Percentiles rank a stretch among this genome's conserved stretches.
Evolutionary conservation across 805 yeast species (phyloP).

Genomic region (Wickerhamiella musiphila): DNA sequence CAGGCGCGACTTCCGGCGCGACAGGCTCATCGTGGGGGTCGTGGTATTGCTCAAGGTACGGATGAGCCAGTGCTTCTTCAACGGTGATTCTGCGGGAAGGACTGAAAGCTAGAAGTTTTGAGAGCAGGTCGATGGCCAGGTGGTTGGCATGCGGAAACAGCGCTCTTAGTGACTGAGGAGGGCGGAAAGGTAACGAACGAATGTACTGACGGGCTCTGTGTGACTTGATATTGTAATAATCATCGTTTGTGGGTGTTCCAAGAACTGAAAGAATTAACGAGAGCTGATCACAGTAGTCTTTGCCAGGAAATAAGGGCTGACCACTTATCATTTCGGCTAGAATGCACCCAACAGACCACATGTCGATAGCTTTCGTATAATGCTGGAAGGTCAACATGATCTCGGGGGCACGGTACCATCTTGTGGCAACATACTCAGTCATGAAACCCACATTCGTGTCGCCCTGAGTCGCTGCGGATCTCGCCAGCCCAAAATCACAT

Average conservation of each 20-base stretch:
- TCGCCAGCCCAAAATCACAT: slow-evolving; percentile 91
- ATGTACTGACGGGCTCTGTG: slow-evolving; percentile 85
- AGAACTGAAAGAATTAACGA: slow-evolving; percentile 70
- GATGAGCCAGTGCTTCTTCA: slow-evolving; percentile 75
- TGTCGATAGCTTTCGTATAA: slow-evolving; percentile 89
- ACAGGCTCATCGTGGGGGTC: slow-evolving; percentile 71
- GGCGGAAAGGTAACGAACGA: slow-evolving; percentile 57
- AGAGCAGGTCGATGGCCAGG: slow-evolving; percentile 64
- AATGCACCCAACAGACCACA: slow-evolving; percentile 97
- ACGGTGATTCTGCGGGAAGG: slow-evolving; percentile 75
- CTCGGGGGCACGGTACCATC: slow-evolving; percentile 99
- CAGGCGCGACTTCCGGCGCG: slow-evolving; percentile 54
- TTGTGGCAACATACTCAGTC: slow-evolving; percentile 94
- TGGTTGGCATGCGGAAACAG: slow-evolving; percentile 79
- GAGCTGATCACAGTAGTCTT: slow-evolving; percentile 89
- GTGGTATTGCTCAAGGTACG: slow-evolving; percentile 78
- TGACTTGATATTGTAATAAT: slow-evolving; percentile 56
- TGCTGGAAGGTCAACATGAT: slow-evolving; percentile 89
- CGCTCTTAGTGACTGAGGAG: slow-evolving; percentile 10
- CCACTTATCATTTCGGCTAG: slow-evolving; percentile 87
- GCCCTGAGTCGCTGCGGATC: slow-evolving; percentile 72
- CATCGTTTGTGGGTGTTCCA: slow-evolving; percentile 80
- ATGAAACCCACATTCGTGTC: slow-evolving; percentile 81
- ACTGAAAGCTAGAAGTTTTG: slow-evolving; percentile 68
- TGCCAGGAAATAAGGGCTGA: slow-evolving; percentile 81